Conservation (phyloP, 345 rosid species). For the Diplotaxis tenuifolia region DNA sequence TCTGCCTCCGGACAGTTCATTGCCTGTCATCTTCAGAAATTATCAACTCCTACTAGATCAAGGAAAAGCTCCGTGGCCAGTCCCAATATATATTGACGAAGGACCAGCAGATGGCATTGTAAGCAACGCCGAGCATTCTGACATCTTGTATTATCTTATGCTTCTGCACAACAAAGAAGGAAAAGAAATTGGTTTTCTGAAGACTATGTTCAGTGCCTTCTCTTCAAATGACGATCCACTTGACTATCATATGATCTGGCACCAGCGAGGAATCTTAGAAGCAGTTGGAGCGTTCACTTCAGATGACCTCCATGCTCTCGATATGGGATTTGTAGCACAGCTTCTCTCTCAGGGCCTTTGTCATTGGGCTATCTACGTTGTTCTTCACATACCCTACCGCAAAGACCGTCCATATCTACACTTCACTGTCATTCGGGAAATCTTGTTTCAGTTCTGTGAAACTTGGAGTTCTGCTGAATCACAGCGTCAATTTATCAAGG, state of each 20-base stretch:
- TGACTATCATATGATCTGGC: constrained; percentile 99
- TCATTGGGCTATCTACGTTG: constrained; percentile 97
- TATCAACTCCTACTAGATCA: constrained; percentile 66
- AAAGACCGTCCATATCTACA: constrained; percentile 82
- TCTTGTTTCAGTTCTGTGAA: constrained; percentile 88
- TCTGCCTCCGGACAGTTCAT: constrained; percentile 60
- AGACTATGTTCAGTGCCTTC: constrained; percentile 84
- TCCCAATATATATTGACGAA: constrained; percentile 88
- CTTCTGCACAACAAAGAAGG: constrained; percentile 82
- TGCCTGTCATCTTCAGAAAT: constrained; percentile 62
- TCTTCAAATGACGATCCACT: constrained; percentile 93
- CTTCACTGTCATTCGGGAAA: constrained; percentile 67
- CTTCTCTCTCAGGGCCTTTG: constrained; percentile 72
- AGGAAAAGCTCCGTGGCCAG: constrained; percentile 73
- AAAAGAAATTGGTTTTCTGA: constrained; percentile 50
- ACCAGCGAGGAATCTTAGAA: constrained; percentile 74
- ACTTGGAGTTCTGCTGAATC: constrained; percentile 76
- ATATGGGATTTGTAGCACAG: constrained; percentile 90
- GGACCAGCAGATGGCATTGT: constrained; percentile 51
- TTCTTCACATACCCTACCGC: constrained; percentile 70
- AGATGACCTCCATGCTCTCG: constrained; percentile 83
- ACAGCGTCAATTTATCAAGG: constrained; percentile 69
- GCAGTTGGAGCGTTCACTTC: constrained; percentile 77
- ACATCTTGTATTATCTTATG: constrained; percentile 91
- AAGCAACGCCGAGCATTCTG: constrained; percentile 53